These are phyloP conservation scores for Citrus reticulata DNA, from an alignment of 345 rosid genomes.

Conservation along the genomic window DNA sequence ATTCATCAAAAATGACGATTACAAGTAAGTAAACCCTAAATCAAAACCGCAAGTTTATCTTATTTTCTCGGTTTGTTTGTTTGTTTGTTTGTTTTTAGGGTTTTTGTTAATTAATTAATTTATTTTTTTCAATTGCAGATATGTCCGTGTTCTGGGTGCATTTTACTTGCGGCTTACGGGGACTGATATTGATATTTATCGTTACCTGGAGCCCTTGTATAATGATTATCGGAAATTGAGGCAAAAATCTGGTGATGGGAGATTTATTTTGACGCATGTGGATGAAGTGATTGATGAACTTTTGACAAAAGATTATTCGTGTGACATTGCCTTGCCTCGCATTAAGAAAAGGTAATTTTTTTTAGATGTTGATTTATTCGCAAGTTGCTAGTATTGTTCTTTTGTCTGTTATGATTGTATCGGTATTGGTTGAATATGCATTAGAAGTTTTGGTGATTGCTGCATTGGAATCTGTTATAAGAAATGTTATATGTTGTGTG, in stretches of 20 bases:
- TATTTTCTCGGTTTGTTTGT: too few species aligned
- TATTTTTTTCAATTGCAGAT: constrained; percentile 32
- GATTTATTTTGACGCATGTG: constrained; percentile 68
- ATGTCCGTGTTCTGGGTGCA: constrained; percentile 87
- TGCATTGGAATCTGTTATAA: neutral
- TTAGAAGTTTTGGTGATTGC: neutral
- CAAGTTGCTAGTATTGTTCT: neutral
- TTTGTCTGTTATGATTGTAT: neutral
- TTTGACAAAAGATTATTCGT: constrained; percentile 75
- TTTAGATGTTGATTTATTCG: neutral
- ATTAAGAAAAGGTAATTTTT: constrained; percentile 69
- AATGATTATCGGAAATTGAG: constrained; percentile 87
- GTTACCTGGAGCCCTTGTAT: constrained; percentile 78
- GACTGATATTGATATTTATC: constrained; percentile 69
- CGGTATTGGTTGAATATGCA: neutral
- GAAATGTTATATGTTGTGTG: neutral
- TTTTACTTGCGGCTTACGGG: constrained; percentile 86
- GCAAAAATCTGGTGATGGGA: constrained; percentile 55
- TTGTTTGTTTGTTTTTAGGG: neutral
- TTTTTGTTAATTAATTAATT: neutral
- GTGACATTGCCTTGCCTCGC: constrained; percentile 86
- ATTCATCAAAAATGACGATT: constrained; percentile 86
- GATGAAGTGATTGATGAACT: constrained; percentile 91
- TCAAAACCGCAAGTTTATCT: neutral
- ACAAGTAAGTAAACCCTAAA: constrained; percentile 57